Conservation (phyloP, 2,329 filamentous ascomycete species). For the Epichloe uncinata region DNA sequence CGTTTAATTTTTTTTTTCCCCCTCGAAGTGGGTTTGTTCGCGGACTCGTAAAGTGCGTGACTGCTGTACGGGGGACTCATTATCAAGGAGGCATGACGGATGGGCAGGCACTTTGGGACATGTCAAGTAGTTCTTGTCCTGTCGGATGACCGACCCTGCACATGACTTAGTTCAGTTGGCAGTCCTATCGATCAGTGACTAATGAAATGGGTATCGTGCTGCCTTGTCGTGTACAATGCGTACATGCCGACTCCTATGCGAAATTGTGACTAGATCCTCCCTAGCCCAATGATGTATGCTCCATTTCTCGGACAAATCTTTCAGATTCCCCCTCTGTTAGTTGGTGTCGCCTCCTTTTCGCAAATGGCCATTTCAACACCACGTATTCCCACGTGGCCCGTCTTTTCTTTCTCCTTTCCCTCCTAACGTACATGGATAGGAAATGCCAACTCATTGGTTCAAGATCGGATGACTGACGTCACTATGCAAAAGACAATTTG, state of each 20-base stretch:
- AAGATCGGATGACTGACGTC: not conserved
- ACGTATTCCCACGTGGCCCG: not conserved
- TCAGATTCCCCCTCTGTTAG: not conserved
- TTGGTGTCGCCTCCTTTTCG: not conserved
- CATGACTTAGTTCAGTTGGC: not conserved
- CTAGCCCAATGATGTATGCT: not conserved
- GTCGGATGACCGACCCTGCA: not conserved
- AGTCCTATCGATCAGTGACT: not conserved
- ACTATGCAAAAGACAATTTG: conserved; percentile 5
- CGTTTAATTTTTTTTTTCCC: not conserved
- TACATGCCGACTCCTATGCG: not conserved
- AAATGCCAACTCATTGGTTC: not conserved
- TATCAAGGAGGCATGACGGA: too few relatives aligned
- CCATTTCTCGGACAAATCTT: not conserved
- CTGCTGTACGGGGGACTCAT: too few relatives aligned
- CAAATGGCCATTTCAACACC: not conserved
- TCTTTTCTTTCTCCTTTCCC: not conserved
- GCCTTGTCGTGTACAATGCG: not conserved
- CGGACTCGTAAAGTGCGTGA: too few relatives aligned
- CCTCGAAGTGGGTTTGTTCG: too few relatives aligned
- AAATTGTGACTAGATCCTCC: not conserved
- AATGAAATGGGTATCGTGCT: not conserved
- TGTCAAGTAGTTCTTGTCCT: too few relatives aligned
- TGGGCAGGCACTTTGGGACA: too few relatives aligned
- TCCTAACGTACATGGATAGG: not conserved